Percentiles rank a stretch among this genome's conserved stretches.
phyloP scores from a whole-genome alignment of 139 green algal species.

The Micromonas pusilla region DNA sequence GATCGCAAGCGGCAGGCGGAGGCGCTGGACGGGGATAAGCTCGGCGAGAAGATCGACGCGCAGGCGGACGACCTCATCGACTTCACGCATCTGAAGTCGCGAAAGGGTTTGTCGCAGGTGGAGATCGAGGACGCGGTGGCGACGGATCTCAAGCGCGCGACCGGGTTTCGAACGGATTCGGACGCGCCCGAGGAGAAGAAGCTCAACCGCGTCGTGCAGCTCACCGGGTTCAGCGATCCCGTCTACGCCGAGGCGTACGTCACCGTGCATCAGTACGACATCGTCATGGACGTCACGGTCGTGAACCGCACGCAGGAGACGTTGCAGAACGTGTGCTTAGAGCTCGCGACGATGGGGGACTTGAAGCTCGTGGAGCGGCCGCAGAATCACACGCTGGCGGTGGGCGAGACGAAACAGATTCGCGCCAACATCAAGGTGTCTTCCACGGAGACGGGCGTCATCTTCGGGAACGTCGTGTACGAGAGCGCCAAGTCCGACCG shows the following conservation, averaged over 20 bases:
- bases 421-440: slow-evolving; percentile 96
- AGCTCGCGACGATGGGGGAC: slow-evolving; percentile 98
- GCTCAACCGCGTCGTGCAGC: slow-evolving; percentile 88
- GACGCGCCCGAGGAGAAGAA: slow-evolving; percentile 38
- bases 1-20: slow-evolving; percentile 56
- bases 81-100: slow-evolving; percentile 74
- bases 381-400: slow-evolving; percentile 81
- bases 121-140: slow-evolving; percentile 82
- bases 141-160: slow-evolving; percentile 73
- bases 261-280: slow-evolving; percentile 96
- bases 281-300: slow-evolving; percentile 92
- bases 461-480: slow-evolving; percentile 99
- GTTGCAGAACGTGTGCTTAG: slow-evolving; percentile 84
- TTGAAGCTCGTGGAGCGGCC: slow-evolving; percentile 97
- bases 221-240: slow-evolving; percentile 83
- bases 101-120: slow-evolving; percentile 56
- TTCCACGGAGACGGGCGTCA: slow-evolving; percentile 95
- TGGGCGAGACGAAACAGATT: slow-evolving; percentile 67
- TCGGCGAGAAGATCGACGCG: slow-evolving; percentile 28
- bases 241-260: slow-evolving; percentile 92
- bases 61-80: slow-evolving; percentile 81
- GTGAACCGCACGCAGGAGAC: slow-evolving; percentile 78
- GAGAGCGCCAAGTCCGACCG: slow-evolving; percentile 56
- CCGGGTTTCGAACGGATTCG: slow-evolving; percentile 47
- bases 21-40: slow-evolving; percentile 54